Base-by-base conservation (phyloP, 2,329 filamentous ascomycete species). In the Elsinoe ampelina region DNA sequence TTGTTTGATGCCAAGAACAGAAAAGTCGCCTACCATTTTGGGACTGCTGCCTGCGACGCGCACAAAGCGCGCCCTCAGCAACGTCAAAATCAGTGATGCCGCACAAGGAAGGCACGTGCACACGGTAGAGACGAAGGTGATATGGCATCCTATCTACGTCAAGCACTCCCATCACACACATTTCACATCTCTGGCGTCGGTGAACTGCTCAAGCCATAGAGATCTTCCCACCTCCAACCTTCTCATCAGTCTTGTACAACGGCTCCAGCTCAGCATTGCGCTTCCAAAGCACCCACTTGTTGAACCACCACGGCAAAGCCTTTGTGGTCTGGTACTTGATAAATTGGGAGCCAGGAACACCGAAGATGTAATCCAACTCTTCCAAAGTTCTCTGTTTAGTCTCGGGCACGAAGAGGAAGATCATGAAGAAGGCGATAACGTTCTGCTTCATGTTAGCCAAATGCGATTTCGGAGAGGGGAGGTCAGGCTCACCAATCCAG, bases 361-460 rank as follows among this genome's bases (percentile, higher is more conserved):
- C 76, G 59, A 67, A 67, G 60, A 68, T 66, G 39, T 64, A 74
- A 15, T 80, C 77, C 52, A 82, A 78, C 64, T 83, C 80, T 36
- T 80, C 79, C 0, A 80, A 77, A 59, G 80, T 79, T n/a, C 70
- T 72, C 54, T 70, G 70, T 17, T 71, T 70, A 1, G 75, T 77
- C 65, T 77, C 76, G 0, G 75, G 74, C 66, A 80, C 80, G 70
- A 80, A 77, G 52, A 67, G 59, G 71, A 84, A 84, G 61, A 86
- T 85, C 73, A 86, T 79, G 20, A 81, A 58, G 13, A 85, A 73
- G 0, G 82, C 83, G 1, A 80, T 64, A 3, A 84, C 61, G 60
- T 86, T 87, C 6, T 86, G 70, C 0, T 71, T 80, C 2, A 20
- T 38, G 13, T 35, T 22, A 52, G 48, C 19, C 5, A 36, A 22